These are phyloP conservation scores for Endocalyx cinctus DNA, from an alignment of 2,329 filamentous ascomycete genomes.

Conservation along the genomic window DNA sequence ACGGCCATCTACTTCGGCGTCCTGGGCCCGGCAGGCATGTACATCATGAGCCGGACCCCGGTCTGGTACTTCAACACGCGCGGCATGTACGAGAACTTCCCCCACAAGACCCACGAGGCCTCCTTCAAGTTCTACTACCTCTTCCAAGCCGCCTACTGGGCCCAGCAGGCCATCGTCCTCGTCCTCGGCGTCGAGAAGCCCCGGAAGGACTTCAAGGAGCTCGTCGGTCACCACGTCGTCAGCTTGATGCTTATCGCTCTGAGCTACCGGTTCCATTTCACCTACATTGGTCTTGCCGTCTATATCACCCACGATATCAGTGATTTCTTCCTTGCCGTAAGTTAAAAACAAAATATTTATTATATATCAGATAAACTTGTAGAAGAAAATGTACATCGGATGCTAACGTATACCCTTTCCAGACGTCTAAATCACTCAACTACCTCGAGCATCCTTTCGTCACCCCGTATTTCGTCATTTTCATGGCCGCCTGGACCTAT, in stretches of 20 bases:
- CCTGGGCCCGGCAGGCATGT: conserved; percentile 79
- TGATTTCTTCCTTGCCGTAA: conserved; percentile 90
- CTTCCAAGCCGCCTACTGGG: conserved; percentile 92
- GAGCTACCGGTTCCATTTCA: conserved; percentile 95
- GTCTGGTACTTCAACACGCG: conserved; percentile 94
- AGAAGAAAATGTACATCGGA: no score
- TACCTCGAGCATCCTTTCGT: conserved; percentile 78
- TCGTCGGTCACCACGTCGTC: conserved; percentile 88
- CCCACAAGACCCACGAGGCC: conserved; percentile 74
- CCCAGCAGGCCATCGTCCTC: conserved; percentile 86
- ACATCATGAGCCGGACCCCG: conserved; percentile 85
- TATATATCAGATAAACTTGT: no score
- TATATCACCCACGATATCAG: conserved; percentile 94
- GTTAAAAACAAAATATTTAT: no score
- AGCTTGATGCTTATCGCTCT: conserved; percentile 77
- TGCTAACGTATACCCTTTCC: no score
- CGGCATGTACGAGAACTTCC: conserved; percentile 86
- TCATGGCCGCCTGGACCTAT: conserved; percentile 84
- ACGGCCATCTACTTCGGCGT: conserved; percentile 85
- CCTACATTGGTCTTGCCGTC: conserved; percentile 87
- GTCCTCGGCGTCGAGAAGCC: conserved; percentile 86
- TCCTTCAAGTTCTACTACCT: conserved; percentile 94
- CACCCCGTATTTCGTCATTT: conserved; percentile 78
- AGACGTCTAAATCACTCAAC: conserved; percentile 89
- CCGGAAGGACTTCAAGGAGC: conserved; percentile 90